A percentile compares a stretch with the other conserved stretches of the same genome.
Conservation (phyloP, 1,284 basidiomycete species). For the Veloporphyrellus conicus region DNA sequence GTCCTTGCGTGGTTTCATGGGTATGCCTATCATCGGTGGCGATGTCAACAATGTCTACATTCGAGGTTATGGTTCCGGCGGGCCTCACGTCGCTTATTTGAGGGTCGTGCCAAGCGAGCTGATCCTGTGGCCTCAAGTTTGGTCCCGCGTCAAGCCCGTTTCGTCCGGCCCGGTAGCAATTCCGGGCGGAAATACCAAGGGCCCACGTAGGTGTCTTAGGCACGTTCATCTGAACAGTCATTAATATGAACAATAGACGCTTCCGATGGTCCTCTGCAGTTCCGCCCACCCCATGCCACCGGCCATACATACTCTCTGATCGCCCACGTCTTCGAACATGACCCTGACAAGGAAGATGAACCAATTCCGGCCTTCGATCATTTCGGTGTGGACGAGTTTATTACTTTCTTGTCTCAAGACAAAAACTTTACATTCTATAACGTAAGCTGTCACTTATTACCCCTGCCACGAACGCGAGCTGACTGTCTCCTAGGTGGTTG, state of each 20-base stretch:
- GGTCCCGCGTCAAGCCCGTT: not conserved
- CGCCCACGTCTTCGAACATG: constrained; percentile 4
- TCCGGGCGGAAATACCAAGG: not conserved
- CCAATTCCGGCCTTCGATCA: not conserved
- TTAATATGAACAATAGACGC: constrained; percentile 1
- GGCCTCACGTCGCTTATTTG: constrained; percentile 7
- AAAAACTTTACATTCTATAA: constrained; percentile 9
- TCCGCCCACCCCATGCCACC: constrained; percentile 7
- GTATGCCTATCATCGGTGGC: constrained; percentile 12
- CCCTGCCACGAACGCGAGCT: not conserved
- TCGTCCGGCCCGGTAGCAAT: constrained; percentile 8
- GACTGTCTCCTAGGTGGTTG: constrained; percentile 5
- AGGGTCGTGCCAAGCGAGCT: constrained; percentile 14
- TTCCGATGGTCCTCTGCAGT: constrained; percentile 1
- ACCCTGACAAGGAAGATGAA: not conserved
- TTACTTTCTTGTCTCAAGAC: constrained; percentile 4
- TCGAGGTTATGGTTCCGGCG: constrained; percentile 11
- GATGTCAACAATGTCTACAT: constrained; percentile 13
- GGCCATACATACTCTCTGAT: constrained; percentile 8
- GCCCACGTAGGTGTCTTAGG: constrained; percentile 3
- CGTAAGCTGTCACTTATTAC: not conserved
- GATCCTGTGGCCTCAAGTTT: constrained; percentile 13
- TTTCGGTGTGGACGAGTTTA: not conserved
- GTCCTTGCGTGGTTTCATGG: constrained; percentile 10
- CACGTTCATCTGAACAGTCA: not conserved